Base-by-base conservation (phyloP, 495 filamentous ascomycete species). In the Xylaria sp. region DNA sequence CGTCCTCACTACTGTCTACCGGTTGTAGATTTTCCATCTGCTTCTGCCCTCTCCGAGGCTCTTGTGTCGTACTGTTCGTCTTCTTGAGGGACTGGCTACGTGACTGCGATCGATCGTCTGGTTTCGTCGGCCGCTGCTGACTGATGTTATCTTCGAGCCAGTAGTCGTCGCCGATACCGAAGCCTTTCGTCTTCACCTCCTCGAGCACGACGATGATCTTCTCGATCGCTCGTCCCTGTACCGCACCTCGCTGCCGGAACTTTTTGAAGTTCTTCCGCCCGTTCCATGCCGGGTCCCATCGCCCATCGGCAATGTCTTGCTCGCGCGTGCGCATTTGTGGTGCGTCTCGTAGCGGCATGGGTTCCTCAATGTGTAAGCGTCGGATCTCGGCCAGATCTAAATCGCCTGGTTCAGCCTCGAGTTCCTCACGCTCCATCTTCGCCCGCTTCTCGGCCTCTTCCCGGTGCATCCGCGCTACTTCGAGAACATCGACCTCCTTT, bases 261-360 rank as follows among this genome's bases (percentile, higher is more conserved):
- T 88, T 91, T 80, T 99, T 99, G 84, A 98, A 99, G 74, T 99
- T 98, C 81, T 94, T 97, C 7, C 95, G 88, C 0, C 97, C 96
- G 76, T 98, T 97, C 97, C 97, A 99, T 44, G 85, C 84, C 3
- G 93, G 90, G 75, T 98, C 90, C 96, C 97, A 98, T 29, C 94
- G 87, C 12, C 88, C 86, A 65, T 86, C 85, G 3, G 76, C 83
- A 57, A 83, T 81, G 55, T 82, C 82, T 68, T 80, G 78, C 53
- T 84, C 82, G n/a, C 83, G 80, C 24, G 64, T 74, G 76, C 76
- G 68, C n/a, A 57, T 69, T 29, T 70, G 61, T 52, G 74, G 61
- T 40, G 55, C 69, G 48, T 76, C 72, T 17, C 74, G 84, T 4
- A 98, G 73, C 21, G 92, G 88, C 85, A 96, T 93, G 62, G 93